Conservation (phyloP, 768 basidiomycete species). For the Boletales sp. region DNA sequence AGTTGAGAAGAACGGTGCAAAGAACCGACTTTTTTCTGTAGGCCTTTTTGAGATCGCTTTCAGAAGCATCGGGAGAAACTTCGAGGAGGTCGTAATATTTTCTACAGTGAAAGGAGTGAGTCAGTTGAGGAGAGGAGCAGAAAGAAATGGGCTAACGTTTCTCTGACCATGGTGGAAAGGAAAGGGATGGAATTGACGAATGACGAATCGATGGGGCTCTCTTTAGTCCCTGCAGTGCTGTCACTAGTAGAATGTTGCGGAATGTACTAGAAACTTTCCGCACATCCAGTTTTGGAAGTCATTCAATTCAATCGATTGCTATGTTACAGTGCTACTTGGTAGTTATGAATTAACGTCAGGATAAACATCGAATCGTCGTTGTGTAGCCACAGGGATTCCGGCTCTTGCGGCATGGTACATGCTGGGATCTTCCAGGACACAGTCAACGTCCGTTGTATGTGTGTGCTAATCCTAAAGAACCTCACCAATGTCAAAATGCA, state of each 20-base stretch:
- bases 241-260: slow-evolving; percentile 30
- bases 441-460: not conserved
- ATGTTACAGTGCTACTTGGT: too few species aligned
- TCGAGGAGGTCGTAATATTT: slow-evolving; percentile 94
- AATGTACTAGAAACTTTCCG: slow-evolving; percentile 32
- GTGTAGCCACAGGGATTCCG: slow-evolving; percentile 88
- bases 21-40: slow-evolving; percentile 81
- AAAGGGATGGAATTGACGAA: slow-evolving; percentile 11
- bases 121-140: not conserved
- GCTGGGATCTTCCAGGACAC: slow-evolving; percentile 52
- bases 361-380: slow-evolving; percentile 93
- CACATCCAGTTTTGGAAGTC: slow-evolving; percentile 18
- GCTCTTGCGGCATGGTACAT: slow-evolving; percentile 62
- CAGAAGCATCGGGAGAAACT: slow-evolving; percentile 72
- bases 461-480: not conserved
- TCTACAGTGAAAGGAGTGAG: slow-evolving; percentile 35
- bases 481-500: slow-evolving; percentile 81
- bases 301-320: not conserved
- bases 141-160: slow-evolving; percentile 43
- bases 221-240: slow-evolving; percentile 27
- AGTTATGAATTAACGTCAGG: slow-evolving; percentile 51
- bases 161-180: slow-evolving; percentile 55
- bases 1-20: not conserved
- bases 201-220: slow-evolving; percentile 4
- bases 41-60: slow-evolving; percentile 88